A percentile compares a stretch with the other conserved stretches of the same genome.
Evolutionary conservation across 495 filamentous ascomycete genomes (phyloP).

Genomic region (Xylaria intraflava): DNA sequence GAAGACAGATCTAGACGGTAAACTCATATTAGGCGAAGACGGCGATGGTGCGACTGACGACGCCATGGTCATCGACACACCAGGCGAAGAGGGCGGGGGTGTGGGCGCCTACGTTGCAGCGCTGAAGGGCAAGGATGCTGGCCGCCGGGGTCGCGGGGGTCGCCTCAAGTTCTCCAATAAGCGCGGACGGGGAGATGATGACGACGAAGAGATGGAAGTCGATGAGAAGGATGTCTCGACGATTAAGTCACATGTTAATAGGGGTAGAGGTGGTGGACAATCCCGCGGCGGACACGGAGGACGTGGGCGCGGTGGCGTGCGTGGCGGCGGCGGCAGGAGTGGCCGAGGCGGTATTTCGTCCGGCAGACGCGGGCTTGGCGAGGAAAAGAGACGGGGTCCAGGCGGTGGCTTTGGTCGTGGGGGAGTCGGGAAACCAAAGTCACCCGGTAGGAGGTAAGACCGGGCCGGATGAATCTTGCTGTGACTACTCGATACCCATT

Average conservation of each 20-base stretch:
- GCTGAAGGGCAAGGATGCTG: conserved; percentile 75
- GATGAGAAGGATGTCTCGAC: conserved; percentile 54
- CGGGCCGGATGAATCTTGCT: background rate
- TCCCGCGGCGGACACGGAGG: conserved; percentile 15
- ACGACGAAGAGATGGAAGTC: conserved; percentile 59
- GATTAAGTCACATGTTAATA: conserved; percentile 40
- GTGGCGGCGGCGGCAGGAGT: conserved; percentile 29
- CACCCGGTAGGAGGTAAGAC: conserved; percentile 24
- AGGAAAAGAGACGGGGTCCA: conserved; percentile 38
- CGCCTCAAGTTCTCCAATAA: conserved; percentile 81
- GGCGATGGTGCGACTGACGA: conserved; percentile 35
- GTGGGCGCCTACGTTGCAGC: conserved; percentile 91
- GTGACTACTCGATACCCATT: conserved; percentile 21
- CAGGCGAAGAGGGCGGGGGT: conserved; percentile 47
- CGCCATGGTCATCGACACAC: conserved; percentile 55
- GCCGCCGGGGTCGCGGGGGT: conserved; percentile 72
- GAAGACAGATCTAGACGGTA: conserved; percentile 78
- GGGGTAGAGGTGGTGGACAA: conserved; percentile 1
- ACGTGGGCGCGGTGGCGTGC: conserved; percentile 22
- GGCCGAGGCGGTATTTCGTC: conserved; percentile 39
- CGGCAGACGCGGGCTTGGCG: conserved; percentile 42
- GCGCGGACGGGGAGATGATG: conserved; percentile 52
- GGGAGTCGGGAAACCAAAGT: conserved; percentile 35
- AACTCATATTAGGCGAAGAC: conserved; percentile 67
- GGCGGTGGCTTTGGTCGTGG: conserved; percentile 16